A percentile compares a stretch with the other conserved stretches of the same genome.
Conservation (phyloP, 495 filamentous ascomycete species). For the Aspergillus biplanus region DNA sequence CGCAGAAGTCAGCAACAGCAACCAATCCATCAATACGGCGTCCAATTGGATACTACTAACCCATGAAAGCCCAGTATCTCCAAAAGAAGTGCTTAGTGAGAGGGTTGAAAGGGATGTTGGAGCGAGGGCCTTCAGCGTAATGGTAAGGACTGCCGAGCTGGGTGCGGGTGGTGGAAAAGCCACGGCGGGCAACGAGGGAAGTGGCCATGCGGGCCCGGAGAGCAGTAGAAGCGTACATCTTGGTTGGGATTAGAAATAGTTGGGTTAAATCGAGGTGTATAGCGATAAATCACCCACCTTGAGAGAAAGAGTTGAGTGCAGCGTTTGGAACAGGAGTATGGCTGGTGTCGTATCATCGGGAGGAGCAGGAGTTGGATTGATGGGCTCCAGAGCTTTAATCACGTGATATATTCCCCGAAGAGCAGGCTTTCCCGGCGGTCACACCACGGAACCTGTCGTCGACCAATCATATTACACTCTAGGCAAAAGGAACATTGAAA, state of each 20-base stretch:
- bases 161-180: conserved; percentile 87
- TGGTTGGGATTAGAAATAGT: conserved; percentile 22
- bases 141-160: conserved; percentile 91
- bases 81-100: conserved; percentile 79
- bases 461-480: conserved; percentile 32
- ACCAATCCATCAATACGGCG: conserved; percentile 14
- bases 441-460: not conserved
- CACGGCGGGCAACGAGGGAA: conserved; percentile 79
- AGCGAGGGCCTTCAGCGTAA: conserved; percentile 94
- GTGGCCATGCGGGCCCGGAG: conserved; percentile 67
- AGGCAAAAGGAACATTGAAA: conserved; percentile 35
- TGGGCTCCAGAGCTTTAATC: conserved; percentile 24
- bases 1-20: conserved; percentile 35
- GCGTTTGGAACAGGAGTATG: conserved; percentile 30
- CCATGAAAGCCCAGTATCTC: conserved; percentile 81
- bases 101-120: conserved; percentile 96
- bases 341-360: conserved; percentile 20
- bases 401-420: conserved; percentile 28
- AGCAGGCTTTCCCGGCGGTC: conserved; percentile 31
- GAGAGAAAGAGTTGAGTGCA: conserved; percentile 34
- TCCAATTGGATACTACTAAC: conserved; percentile 49
- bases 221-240: conserved; percentile 88
- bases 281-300: conserved; percentile 35
- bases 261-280: conserved; percentile 4
- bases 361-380: conserved; percentile 30